Base-by-base conservation (phyloP, 2,329 filamentous ascomycete genomes). In the Neonectria magnoliae region DNA sequence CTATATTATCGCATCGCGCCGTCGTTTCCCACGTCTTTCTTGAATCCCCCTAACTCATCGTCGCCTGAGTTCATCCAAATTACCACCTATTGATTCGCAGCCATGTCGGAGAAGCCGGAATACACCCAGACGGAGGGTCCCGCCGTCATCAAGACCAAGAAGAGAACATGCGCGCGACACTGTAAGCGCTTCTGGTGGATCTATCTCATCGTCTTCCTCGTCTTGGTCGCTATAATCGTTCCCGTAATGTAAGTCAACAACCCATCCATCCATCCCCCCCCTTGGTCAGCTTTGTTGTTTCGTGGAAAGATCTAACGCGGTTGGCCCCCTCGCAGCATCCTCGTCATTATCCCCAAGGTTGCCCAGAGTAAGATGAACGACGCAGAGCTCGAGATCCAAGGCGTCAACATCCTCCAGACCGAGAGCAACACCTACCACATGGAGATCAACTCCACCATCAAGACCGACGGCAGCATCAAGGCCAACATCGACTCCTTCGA, bases 161-260 rank as follows among this genome's bases (percentile, higher is more conserved):
- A 77, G 67, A 77, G 80, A 64, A 75, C 76, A 31, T 79, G 80
- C 68, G 78, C 78, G 60, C 78, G 81, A 51, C 85, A 88, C 74
- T 84, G 83, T 75, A 82, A 78, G 73, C 82, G 80, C 69, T 89
- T 85, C 71, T 91, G 88, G 89, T 91, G 88, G 88, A 71, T 83
- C 67, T 83, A 89, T 70, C 75, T 90, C 63, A 78, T 90, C 62
- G 74, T 81, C 16, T 75, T 88, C 56, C 73, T 84, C 61, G 68
- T 82, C 65, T 76, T 88, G 48, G 75, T 85, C 47, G 81, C 88
- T 36, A 76, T 91, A 14, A 79, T 88, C 41, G 83, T 91, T 18
- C 81, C 86, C 42, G 79, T 89, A 42, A 76, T 90, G 88, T 90
- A 81, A 85, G 87, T 84, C 29, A 47, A 48, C 47, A 29, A 47